phyloP scores from a whole-genome alignment of 208 protist species.

The Herpetomonas samuelpessoai region DNA sequence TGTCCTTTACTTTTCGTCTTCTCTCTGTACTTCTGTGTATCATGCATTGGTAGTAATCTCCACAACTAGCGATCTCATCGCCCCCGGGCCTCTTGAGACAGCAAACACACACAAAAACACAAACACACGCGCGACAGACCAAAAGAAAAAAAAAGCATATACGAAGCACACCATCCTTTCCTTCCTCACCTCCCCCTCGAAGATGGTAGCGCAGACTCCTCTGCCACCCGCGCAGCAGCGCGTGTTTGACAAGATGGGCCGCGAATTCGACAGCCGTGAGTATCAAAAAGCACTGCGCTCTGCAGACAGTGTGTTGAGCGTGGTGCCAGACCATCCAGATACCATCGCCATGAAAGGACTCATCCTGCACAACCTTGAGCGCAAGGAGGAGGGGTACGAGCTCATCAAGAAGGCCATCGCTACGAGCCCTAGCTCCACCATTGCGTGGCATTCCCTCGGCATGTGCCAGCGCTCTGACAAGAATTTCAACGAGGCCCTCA shows the following conservation, averaged over 20 bases:
- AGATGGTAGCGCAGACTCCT: neutral
- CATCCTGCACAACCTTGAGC: conserved; percentile 65
- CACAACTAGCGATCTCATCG: too few relatives aligned
- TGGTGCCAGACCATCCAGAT: conserved; percentile 72
- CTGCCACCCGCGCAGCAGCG: conserved; percentile 55
- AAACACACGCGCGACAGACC: too few relatives aligned
- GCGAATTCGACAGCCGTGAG: conserved; percentile 74
- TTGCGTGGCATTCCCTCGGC: conserved; percentile 95
- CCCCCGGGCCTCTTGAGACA: too few relatives aligned
- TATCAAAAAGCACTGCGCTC: conserved; percentile 78
- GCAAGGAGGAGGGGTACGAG: conserved; percentile 68
- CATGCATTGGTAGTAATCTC: too few relatives aligned
- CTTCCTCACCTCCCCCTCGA: neutral
- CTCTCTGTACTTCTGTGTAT: too few relatives aligned
- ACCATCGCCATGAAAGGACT: conserved; percentile 82
- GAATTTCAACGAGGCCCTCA: conserved; percentile 89
- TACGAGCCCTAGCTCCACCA: conserved; percentile 54
- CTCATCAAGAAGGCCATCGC: conserved; percentile 56
- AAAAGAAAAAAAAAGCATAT: neutral
- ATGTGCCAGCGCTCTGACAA: conserved; percentile 90
- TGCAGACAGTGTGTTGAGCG: conserved; percentile 63
- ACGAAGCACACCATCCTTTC: neutral
- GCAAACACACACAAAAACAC: too few relatives aligned
- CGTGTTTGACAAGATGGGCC: conserved; percentile 76
- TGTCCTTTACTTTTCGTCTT: too few relatives aligned